phyloP scores from a whole-genome alignment of 73 alveolate species.

The Strombidium stylifer region DNA sequence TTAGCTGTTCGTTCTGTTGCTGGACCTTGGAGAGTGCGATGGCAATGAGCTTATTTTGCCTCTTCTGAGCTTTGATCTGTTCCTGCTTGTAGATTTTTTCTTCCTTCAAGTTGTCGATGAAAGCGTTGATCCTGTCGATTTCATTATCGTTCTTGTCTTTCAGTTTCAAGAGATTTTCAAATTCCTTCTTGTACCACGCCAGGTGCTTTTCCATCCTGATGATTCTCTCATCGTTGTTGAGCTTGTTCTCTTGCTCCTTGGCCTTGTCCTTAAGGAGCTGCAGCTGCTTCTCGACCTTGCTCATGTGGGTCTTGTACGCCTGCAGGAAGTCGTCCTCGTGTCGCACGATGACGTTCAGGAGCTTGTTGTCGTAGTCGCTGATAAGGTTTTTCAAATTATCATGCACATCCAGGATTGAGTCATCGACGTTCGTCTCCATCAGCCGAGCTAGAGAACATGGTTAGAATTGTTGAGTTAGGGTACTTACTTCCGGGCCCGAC shows the following conservation, averaged over 20 bases:
- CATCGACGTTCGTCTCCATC: too few species aligned
- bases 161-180: conserved; percentile 7
- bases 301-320: conserved; percentile 62
- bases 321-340: conserved; percentile 54
- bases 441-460: too few species aligned
- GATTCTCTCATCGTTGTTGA: conserved; percentile 44
- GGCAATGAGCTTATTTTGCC: conserved; percentile 37
- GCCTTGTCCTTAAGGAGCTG: conserved; percentile 31
- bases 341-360: conserved; percentile 21
- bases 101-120: conserved; percentile 3
- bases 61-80: conserved; percentile 43
- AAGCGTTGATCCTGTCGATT: conserved; percentile 16
- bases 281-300: conserved; percentile 50
- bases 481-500: too few species aligned
- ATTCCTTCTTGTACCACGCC: conserved; percentile 35
- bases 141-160: conserved; percentile 17
- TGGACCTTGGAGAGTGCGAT: conserved; percentile 43
- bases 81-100: conserved; percentile 37
- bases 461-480: too few species aligned
- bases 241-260: conserved; percentile 28
- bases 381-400: conserved; percentile 4
- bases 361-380: conserved; percentile 13
- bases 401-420: conserved; percentile 2
- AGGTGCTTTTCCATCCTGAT: conserved; percentile 17
- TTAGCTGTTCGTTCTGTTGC: not conserved